phyloP scores from a whole-genome alignment of 78 protist species.

The Dictyostelium intermedium region DNA sequence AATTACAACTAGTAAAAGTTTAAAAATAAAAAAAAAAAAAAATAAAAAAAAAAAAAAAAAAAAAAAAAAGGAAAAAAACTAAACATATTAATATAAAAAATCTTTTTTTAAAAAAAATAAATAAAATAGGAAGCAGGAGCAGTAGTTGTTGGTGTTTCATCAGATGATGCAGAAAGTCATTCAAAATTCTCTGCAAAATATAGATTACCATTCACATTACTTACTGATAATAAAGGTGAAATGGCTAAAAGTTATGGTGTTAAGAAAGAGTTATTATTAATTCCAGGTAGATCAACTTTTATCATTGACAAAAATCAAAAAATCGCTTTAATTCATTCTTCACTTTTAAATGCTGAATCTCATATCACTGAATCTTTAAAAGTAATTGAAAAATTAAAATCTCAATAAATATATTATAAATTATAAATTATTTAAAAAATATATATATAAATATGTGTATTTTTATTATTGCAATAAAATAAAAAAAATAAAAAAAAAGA shows the following conservation, averaged over 20 bases:
- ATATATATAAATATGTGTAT: background rate
- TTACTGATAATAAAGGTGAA: slow-evolving; percentile 16
- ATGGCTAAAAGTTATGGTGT: slow-evolving; percentile 44
- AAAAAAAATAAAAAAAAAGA: too few species aligned
- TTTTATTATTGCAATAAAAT: too few species aligned
- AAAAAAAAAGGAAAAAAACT: background rate
- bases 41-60: background rate
- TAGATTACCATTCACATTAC: slow-evolving; percentile 69
- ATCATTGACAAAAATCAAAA: slow-evolving; percentile 71
- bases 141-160: slow-evolving; percentile 57
- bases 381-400: slow-evolving; percentile 32
- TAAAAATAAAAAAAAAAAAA: background rate
- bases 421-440: too few species aligned
- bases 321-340: background rate
- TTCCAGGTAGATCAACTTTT: slow-evolving; percentile 73
- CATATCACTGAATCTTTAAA: slow-evolving; percentile 52
- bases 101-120: too few species aligned
- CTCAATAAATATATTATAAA: slow-evolving; percentile 1
- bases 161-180: slow-evolving; percentile 50
- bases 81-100: background rate
- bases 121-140: slow-evolving; percentile 3
- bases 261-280: slow-evolving; percentile 1
- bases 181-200: slow-evolving; percentile 43
- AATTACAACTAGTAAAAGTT: background rate
- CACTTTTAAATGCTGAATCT: slow-evolving; percentile 30